Percentiles rank a stretch among this genome's conserved stretches.
These are phyloP conservation scores for Apocynum venetum DNA, from an alignment of 257 asterid genomes.

Conservation along the genomic window DNA sequence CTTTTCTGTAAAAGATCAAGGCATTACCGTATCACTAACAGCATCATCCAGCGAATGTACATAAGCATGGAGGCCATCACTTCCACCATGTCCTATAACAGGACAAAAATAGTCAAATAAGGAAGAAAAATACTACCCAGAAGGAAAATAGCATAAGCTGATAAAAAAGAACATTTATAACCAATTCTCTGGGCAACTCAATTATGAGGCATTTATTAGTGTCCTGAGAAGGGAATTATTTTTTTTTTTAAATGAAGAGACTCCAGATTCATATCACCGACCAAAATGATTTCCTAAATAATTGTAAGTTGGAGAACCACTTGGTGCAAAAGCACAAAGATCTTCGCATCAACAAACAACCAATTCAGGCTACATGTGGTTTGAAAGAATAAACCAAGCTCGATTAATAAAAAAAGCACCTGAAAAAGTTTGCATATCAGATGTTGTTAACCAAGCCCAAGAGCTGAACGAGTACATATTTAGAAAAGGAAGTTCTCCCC, in stretches of 20 bases:
- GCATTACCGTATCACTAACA: conserved; percentile 60
- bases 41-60: conserved; percentile 82
- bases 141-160: background rate
- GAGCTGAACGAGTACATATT: too few relatives aligned
- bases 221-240: background rate
- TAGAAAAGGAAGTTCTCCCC: too few relatives aligned
- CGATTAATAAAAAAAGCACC: background rate
- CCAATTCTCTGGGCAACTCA: background rate
- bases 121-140: background rate
- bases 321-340: background rate
- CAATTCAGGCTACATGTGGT: background rate
- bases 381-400: background rate
- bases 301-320: background rate
- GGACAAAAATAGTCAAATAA: background rate
- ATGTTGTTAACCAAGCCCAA: too few relatives aligned
- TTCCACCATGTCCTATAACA: conserved; percentile 85
- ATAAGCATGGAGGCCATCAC: conserved; percentile 90
- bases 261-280: background rate
- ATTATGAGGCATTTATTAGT: too few relatives aligned
- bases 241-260: too few relatives aligned
- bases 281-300: background rate
- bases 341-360: background rate
- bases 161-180: background rate
- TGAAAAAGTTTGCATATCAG: background rate
- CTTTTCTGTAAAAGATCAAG: background rate